Evolutionary conservation across 345 rosid species (phyloP).

Genomic region (sweet orange (Citrus sinensis)): DNA sequence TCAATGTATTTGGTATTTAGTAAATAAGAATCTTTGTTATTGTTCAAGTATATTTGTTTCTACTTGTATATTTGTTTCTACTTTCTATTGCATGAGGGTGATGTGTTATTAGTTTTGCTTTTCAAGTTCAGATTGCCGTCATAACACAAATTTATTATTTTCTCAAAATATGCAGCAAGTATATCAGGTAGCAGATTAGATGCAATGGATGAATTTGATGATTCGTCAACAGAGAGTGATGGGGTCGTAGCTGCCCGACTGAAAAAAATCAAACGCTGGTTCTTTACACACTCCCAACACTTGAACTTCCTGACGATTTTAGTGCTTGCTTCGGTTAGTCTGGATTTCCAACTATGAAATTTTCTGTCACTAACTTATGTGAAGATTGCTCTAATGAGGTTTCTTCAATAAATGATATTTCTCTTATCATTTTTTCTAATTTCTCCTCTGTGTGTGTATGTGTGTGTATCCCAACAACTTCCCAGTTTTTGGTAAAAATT

Average conservation of each 20-base stretch:
- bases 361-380: background rate
- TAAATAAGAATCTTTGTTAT: background rate
- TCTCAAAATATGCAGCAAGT: slow-evolving; percentile 46
- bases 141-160: background rate
- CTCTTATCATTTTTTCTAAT: background rate
- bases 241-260: slow-evolving; percentile 61
- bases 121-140: background rate
- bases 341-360: background rate
- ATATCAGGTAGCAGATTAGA: slow-evolving; percentile 63
- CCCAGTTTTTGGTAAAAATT: background rate
- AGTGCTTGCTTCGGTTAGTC: slow-evolving; percentile 93
- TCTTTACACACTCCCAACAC: slow-evolving; percentile 67
- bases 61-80: background rate
- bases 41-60: background rate
- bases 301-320: slow-evolving; percentile 88
- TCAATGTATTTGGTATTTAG: background rate
- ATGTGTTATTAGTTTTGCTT: background rate
- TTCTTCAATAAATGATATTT: background rate
- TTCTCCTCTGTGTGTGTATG: background rate
- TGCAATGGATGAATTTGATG: slow-evolving; percentile 68
- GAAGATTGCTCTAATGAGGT: background rate
- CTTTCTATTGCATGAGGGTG: background rate
- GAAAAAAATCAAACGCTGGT: slow-evolving; percentile 54
- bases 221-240: slow-evolving; percentile 51
- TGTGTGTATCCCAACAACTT: background rate